Conservation (phyloP, 306 rosid genomes). For the Gleditsia sinensis region DNA sequence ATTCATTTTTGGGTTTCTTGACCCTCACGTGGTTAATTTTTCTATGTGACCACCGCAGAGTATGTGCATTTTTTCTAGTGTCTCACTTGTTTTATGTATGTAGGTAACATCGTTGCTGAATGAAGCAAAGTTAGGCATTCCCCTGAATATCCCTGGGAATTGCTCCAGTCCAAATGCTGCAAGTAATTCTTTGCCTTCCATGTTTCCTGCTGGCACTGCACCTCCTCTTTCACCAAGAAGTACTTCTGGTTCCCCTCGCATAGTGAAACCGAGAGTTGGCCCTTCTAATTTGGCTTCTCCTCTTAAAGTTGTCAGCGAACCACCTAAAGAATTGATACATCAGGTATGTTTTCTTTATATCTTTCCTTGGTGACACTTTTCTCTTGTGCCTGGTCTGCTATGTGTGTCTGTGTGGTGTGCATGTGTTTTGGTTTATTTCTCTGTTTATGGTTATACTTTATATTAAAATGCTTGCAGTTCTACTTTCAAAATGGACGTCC, state of each 20-base stretch:
- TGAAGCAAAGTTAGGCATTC: slow-evolving; percentile 88
- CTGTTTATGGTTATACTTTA: slow-evolving; percentile 34
- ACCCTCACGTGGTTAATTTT: neutral
- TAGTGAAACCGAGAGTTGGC: slow-evolving; percentile 85
- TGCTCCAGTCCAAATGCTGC: slow-evolving; percentile 95
- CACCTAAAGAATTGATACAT: slow-evolving; percentile 89
- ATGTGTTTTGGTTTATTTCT: neutral
- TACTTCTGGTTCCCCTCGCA: slow-evolving; percentile 91
- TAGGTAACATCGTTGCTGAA: slow-evolving; percentile 83
- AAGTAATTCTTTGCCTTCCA: slow-evolving; percentile 80
- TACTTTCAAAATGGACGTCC: slow-evolving; percentile 89
- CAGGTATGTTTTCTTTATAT: slow-evolving; percentile 59
- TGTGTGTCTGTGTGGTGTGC: neutral
- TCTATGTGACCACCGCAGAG: neutral
- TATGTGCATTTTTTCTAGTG: slow-evolving; percentile 10
- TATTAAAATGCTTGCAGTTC: slow-evolving; percentile 61
- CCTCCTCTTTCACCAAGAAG: slow-evolving; percentile 99
- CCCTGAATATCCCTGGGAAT: slow-evolving; percentile 88
- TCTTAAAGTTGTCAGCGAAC: slow-evolving; percentile 89
- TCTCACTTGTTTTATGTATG: slow-evolving; percentile 29
- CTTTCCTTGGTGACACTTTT: slow-evolving; percentile 13
- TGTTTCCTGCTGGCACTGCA: slow-evolving; percentile 99
- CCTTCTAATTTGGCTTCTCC: slow-evolving; percentile 89
- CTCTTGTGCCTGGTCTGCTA: slow-evolving; percentile 22
- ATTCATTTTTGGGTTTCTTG: slow-evolving; percentile 15